These are phyloP conservation scores for Penicillium turbatum DNA, from an alignment of 495 filamentous ascomycete species.

Conservation along the genomic window DNA sequence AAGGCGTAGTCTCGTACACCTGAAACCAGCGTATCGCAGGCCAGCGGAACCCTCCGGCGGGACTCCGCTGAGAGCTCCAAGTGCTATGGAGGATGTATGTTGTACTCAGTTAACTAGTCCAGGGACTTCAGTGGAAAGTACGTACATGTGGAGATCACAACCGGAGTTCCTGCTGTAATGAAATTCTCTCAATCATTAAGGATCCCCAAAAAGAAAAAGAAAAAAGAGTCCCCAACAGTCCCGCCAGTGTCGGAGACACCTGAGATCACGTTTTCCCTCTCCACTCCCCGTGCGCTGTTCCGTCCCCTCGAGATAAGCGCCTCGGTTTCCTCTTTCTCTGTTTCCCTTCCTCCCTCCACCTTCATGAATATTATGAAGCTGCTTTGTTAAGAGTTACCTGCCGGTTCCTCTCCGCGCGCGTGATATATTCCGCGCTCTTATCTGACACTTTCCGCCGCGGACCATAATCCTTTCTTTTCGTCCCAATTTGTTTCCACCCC, in stretches of 20 bases:
- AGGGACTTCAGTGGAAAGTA: neutral
- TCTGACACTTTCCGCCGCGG: constrained; percentile 5
- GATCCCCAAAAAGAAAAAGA: neutral
- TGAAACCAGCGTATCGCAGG: constrained; percentile 7
- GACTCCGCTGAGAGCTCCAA: constrained; percentile 28
- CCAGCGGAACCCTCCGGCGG: constrained; percentile 37
- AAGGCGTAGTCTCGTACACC: neutral
- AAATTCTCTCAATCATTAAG: neutral
- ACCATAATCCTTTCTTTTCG: neutral
- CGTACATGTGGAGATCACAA: neutral
- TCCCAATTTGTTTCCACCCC: neutral
- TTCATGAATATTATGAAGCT: constrained; percentile 8
- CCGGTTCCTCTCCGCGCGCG: constrained; percentile 13
- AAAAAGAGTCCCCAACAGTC: constrained; percentile 2
- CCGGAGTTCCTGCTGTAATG: neutral
- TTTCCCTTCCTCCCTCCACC: constrained; percentile 7
- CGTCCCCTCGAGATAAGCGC: neutral
- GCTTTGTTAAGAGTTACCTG: neutral
- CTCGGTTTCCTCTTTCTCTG: constrained; percentile 10
- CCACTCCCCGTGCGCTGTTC: constrained; percentile 11
- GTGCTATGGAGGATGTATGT: neutral
- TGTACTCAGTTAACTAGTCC: neutral
- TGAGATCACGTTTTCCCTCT: constrained; percentile 12
- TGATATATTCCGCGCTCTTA: constrained; percentile 6
- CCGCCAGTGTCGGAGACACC: neutral